A percentile compares a stretch with the other conserved stretches of the same genome.
Conservation (phyloP, 768 basidiomycete species). For the Ramaria sp. region DNA sequence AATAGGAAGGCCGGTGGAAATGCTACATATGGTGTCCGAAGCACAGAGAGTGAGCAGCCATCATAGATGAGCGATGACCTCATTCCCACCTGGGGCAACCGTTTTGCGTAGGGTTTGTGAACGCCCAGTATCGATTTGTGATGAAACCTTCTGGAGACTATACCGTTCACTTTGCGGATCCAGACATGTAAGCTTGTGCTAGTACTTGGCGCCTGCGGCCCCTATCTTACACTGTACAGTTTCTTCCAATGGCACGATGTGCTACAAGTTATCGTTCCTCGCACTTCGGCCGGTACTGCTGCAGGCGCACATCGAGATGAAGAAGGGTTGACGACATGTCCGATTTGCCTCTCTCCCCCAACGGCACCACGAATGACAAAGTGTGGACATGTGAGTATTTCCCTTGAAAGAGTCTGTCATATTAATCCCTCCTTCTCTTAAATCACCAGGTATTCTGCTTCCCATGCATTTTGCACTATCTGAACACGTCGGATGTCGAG, state of each 20-base stretch:
- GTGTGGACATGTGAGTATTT: constrained; percentile 83
- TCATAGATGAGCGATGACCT: constrained; percentile 10
- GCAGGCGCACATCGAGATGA: constrained; percentile 38
- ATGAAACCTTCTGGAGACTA: constrained; percentile 90
- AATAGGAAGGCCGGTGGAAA: constrained; percentile 41
- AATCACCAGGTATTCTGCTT: constrained; percentile 75
- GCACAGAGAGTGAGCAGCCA: constrained; percentile 75
- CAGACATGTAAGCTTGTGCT: constrained; percentile 69
- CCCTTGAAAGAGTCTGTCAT: not conserved
- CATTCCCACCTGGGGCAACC: constrained; percentile 12
- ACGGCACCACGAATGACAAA: constrained; percentile 89
- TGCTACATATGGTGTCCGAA: constrained; percentile 58
- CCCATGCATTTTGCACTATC: constrained; percentile 87
- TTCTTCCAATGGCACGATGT: constrained; percentile 97
- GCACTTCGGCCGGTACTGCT: constrained; percentile 61
- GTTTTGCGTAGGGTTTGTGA: constrained; percentile 70
- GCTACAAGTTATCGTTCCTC: constrained; percentile 87
- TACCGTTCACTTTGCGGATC: constrained; percentile 93
- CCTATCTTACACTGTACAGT: constrained; percentile 28
- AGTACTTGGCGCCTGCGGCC: not conserved
- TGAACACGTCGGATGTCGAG: constrained; percentile 63
- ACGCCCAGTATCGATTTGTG: constrained; percentile 92
- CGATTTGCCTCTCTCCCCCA: constrained; percentile 90
- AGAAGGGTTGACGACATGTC: constrained; percentile 69
- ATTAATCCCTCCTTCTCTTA: constrained; percentile 3